Percentiles rank a stretch among this genome's conserved stretches.
These are phyloP conservation scores for Fraxinus velutina DNA, from an alignment of 305 asterid genomes.

Conservation along the genomic window DNA sequence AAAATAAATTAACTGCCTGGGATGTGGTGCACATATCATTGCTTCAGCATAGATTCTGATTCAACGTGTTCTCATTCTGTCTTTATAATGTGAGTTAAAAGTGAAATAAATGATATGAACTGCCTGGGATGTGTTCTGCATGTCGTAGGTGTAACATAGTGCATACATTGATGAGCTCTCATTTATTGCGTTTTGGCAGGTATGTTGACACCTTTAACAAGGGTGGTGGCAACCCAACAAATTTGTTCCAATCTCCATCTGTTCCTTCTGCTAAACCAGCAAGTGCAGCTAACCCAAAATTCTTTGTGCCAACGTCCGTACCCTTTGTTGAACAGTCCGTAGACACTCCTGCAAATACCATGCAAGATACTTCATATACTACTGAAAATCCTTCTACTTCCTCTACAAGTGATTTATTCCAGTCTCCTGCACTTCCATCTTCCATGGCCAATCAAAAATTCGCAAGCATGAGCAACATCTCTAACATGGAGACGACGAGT, in stretches of 20 bases:
- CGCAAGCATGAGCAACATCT: conserved; percentile 65
- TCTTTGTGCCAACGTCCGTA: conserved; percentile 70
- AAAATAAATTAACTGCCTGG: background rate
- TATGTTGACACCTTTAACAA: conserved; percentile 88
- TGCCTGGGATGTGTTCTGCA: background rate
- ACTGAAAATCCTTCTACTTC: conserved; percentile 42
- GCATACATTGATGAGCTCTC: background rate
- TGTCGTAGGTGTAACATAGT: background rate
- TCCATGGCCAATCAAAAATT: conserved; percentile 52
- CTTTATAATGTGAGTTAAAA: background rate
- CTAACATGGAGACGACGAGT: conserved; percentile 29
- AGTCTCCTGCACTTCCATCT: conserved; percentile 38
- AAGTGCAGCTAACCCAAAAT: conserved; percentile 45
- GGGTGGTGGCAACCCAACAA: conserved; percentile 69
- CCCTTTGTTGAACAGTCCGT: conserved; percentile 41
- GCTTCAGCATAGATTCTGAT: background rate
- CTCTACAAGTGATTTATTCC: conserved; percentile 32
- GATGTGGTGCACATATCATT: background rate
- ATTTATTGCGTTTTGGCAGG: conserved; percentile 42
- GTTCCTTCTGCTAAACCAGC: conserved; percentile 56
- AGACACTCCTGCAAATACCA: conserved; percentile 24
- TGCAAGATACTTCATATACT: conserved; percentile 29
- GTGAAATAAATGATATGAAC: background rate
- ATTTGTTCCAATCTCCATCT: conserved; percentile 64
- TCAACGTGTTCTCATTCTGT: background rate